These are phyloP conservation scores for Sporobolomyces roseus DNA, from an alignment of 768 basidiomycete genomes.

Conservation along the genomic window DNA sequence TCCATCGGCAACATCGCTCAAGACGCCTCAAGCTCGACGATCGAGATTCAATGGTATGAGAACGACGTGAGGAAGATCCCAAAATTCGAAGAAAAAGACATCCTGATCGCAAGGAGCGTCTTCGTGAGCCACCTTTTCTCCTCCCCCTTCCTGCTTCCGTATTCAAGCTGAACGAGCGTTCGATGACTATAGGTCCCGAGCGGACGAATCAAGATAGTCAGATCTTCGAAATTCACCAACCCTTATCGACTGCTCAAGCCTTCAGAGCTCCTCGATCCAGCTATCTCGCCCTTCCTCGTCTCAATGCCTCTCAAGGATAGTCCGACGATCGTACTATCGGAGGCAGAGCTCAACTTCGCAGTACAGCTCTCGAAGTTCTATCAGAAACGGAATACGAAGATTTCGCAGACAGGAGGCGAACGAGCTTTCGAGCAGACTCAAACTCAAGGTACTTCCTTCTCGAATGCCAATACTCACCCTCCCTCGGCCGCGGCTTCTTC, in stretches of 20 bases:
- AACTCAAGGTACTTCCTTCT: no score
- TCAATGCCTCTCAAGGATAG: not conserved
- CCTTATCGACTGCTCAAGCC: not conserved
- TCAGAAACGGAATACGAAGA: no score
- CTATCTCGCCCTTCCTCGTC: no score
- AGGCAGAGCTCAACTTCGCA: no score
- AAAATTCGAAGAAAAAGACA: not conserved
- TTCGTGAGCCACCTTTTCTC: not conserved
- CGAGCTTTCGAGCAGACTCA: no score
- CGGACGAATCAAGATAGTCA: not conserved
- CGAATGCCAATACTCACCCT: no score
- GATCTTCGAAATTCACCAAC: not conserved
- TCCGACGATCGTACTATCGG: not conserved
- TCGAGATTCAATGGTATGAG: not conserved
- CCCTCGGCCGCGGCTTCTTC: no score
- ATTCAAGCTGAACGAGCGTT: not conserved
- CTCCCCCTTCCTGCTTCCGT: no score
- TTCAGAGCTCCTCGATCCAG: not conserved
- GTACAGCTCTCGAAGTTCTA: no score
- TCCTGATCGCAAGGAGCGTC: not conserved
- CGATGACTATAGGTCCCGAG: not conserved
- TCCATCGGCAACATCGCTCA: not conserved
- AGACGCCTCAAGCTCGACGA: not conserved
- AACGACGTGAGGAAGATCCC: not conserved
- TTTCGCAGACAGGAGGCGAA: no score